A percentile compares a stretch with the other conserved stretches of the same genome.
These are phyloP conservation scores for Calonectria crousiana DNA, from an alignment of 2,329 filamentous ascomycete species.

Conservation along the genomic window DNA sequence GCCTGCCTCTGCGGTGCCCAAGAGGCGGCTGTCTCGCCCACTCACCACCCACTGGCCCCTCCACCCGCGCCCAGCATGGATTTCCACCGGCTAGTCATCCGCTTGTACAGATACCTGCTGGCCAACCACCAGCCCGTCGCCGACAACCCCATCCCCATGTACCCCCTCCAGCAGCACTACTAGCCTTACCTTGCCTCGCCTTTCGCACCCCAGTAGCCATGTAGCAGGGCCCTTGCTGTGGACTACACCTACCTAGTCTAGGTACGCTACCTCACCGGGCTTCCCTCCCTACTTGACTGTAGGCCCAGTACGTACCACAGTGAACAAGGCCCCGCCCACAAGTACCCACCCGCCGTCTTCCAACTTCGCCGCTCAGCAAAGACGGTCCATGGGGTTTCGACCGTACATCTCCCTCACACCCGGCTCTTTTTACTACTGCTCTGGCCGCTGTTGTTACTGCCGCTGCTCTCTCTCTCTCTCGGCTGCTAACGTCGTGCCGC, in stretches of 20 bases:
- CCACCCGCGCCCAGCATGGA: constrained; percentile 22
- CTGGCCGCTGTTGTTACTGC: constrained; percentile 17
- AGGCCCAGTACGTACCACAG: constrained; percentile 14
- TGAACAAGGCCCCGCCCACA: constrained; percentile 26
- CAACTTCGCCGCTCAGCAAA: constrained; percentile 28
- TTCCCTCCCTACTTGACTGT: background rate
- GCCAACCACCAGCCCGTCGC: background rate
- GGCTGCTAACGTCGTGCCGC: constrained; percentile 30
- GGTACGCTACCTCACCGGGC: background rate
- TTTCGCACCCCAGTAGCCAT: constrained; percentile 3
- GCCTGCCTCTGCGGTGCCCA: constrained; percentile 4
- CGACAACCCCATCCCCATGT: constrained; percentile 12
- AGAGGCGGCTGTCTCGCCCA: constrained; percentile 26
- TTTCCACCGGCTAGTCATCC: constrained; percentile 13
- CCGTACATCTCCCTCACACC: constrained; percentile 26
- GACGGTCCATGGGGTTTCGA: constrained; percentile 25
- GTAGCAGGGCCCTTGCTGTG: constrained; percentile 9
- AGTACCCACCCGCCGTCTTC: constrained; percentile 23
- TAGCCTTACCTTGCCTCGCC: constrained; percentile 8
- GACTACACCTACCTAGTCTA: constrained; percentile 5
- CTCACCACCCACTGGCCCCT: constrained; percentile 9
- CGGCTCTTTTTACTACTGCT: constrained; percentile 25
- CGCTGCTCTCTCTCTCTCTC: constrained; percentile 18
- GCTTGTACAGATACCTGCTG: constrained; percentile 10
- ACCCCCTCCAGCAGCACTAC: constrained; percentile 12